phyloP scores from a whole-genome alignment of 2,329 filamentous ascomycete genomes.

The Pseudocercospora fuligena region DNA sequence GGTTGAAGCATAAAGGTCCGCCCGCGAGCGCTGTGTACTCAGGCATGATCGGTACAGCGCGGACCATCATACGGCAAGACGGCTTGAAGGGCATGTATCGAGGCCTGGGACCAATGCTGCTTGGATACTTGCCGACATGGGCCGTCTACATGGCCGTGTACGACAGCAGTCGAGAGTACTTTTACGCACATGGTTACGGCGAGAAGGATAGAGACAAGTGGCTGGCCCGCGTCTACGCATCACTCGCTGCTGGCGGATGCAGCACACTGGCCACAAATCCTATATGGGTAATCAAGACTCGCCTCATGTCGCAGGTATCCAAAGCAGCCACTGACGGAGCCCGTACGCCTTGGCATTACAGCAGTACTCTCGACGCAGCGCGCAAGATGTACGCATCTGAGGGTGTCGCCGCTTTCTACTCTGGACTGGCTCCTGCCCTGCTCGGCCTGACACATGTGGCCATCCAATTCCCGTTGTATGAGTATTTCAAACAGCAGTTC shows the following conservation, averaged over 20 bases:
- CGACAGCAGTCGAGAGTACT: conserved; percentile 79
- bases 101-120: conserved; percentile 88
- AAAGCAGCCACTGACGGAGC: conserved; percentile 58
- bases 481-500: conserved; percentile 87
- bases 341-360: conserved; percentile 86
- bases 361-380: conserved; percentile 85
- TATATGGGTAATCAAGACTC: conserved; percentile 99
- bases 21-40: conserved; percentile 70
- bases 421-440: conserved; percentile 87
- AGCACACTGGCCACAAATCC: conserved; percentile 95
- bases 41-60: conserved; percentile 84
- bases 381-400: conserved; percentile 94
- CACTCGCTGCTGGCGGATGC: conserved; percentile 85
- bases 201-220: conserved; percentile 64
- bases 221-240: conserved; percentile 83
- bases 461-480: conserved; percentile 95
- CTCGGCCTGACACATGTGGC: conserved; percentile 93
- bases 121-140: conserved; percentile 97
- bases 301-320: conserved; percentile 91
- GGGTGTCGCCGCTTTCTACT: conserved; percentile 90
- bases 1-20: conserved; percentile 30
- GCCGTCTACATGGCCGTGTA: conserved; percentile 98
- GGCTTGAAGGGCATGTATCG: conserved; percentile 90
- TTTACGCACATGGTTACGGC: conserved; percentile 61
- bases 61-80: conserved; percentile 84